Base-by-base conservation (phyloP, 2,329 filamentous ascomycete genomes). In the Penicillium sumatraense region DNA sequence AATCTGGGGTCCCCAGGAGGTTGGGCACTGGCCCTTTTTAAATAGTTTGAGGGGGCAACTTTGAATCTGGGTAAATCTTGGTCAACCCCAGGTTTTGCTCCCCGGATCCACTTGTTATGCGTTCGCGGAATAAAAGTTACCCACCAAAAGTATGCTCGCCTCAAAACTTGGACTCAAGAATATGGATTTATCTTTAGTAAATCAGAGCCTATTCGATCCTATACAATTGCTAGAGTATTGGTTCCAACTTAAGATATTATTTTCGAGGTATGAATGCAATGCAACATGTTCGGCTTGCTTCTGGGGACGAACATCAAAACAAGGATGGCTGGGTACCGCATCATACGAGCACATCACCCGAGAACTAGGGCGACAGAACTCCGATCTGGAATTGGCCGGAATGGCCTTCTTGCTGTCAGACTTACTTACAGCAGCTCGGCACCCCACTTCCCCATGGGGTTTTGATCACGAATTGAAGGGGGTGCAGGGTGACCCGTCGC, bases 391-490 rank as follows among this genome's bases (percentile, higher is more conserved):
- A 23, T 24, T 16, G 23, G 41, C 20, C 11, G 20, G 21, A 24
- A n/a, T 14, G 5, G 21, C 20, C 23, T 29, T 29, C 21, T 13
- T n/a, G n/a, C 7, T n/a, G 6, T 27, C 26, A 16, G 24, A 5
- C n/a, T 33, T 31, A 5, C n/a, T 33, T 31, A 31, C 42, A 16
- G 16, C 42, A 29, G 10, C 7, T 14, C 24, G 16, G n/a, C 23
- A 46, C 42, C 42, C 42, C 42, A 21, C 42, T 18, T 46, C 42
- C 26, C 42, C 42, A 31, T 46, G 41, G 26, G 41, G 41, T 29
- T 21, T 14, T 29, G 26, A 31, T 11, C 27, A 4, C 14, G 26
- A 6, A 14, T 46, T 14, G 8, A 31, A 21, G 16, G 33, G 6
- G n/a, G 3, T 24, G 23, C 16, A 46, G 42, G 27, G 42, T 18